Evolutionary conservation across 2,329 filamentous ascomycete species (phyloP), one percentile per base, ranked within the genome.

Genomic region (Aspergillus ustus): DNA sequence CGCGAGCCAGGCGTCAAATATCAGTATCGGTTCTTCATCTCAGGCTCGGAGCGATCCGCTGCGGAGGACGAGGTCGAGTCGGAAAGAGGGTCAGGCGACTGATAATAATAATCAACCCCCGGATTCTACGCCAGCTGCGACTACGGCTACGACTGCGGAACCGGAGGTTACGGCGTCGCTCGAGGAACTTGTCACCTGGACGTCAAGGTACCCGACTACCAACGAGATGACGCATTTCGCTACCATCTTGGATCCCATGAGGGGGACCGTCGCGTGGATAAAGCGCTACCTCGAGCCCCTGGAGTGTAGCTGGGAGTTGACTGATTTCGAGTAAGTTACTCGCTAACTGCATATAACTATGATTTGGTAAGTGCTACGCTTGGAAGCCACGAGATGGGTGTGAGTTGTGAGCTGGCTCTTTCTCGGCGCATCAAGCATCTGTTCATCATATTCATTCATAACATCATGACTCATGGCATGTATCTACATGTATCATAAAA

Each of bases 181-280:
- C 9, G 53, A 63, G 15, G 74, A 79, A 31, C 67, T 87, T 3
- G 73, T 79, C 2, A 66, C 73, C 11, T 85, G 85, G 85, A 73
- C 87, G 8, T 74, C 75, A 22, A 74, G 74, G 15, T 84, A 81
- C 62, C 86, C 86, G 0, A 83, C 84, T 3, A 80, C 80, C 17
- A 88, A 87, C 67, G 82, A 86, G 59, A 78, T 76, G 40, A 87
- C 85, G 2, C 85, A 89, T 72, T 89, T 84, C 72, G 80, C 81
- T 4, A 80, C 81, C 20, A 73, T 89, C 29, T 82, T 89, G 81
- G 85, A 88, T 72, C 82, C 86, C 3, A 70, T 63, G 6, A 71
- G 70, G 15, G 84, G 85, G 0, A 72, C 74, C 13, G 73, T 87
- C 22, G 69, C 75, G 15, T 87, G 82, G 80, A 66, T 81, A n/a